Conservation (phyloP, 2,329 filamentous ascomycete genomes). For the Penicillium paneum region DNA sequence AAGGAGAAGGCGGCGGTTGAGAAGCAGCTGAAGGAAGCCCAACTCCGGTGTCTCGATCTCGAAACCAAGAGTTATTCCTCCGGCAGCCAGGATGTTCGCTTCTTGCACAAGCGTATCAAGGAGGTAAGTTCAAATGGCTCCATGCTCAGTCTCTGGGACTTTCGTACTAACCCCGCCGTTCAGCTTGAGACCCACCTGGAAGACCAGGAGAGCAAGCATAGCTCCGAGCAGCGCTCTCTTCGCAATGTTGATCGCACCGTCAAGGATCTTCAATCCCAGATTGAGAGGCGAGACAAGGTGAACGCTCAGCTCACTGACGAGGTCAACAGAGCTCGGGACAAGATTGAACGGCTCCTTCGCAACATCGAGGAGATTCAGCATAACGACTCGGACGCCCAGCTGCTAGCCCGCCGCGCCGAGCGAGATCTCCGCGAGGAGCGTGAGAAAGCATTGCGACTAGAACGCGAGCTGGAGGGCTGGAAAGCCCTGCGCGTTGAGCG, state of each 20-base stretch:
- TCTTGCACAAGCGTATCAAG: slow-evolving; percentile 89
- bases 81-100: slow-evolving; percentile 90
- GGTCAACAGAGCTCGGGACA: slow-evolving; percentile 79
- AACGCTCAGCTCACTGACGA: slow-evolving; percentile 79
- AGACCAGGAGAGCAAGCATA: slow-evolving; percentile 72
- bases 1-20: slow-evolving; percentile 88
- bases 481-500: slow-evolving; percentile 68
- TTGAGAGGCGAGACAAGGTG: slow-evolving; percentile 89
- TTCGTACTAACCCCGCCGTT: slow-evolving; percentile 19
- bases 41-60: slow-evolving; percentile 83
- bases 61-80: slow-evolving; percentile 97
- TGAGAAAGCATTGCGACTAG: slow-evolving; percentile 76
- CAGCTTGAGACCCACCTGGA: slow-evolving; percentile 87
- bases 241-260: slow-evolving; percentile 92
- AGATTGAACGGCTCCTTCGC: slow-evolving; percentile 80
- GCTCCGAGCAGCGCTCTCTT: slow-evolving; percentile 77
- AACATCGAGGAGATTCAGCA: slow-evolving; percentile 93
- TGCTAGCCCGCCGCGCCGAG: slow-evolving; percentile 80
- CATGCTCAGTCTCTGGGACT: background rate
- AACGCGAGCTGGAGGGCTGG: slow-evolving; percentile 81
- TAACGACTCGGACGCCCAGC: slow-evolving; percentile 75
- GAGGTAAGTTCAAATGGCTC: slow-evolving; percentile 62
- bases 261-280: slow-evolving; percentile 86
- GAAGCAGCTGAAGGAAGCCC: slow-evolving; percentile 84
- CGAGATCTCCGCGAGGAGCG: slow-evolving; percentile 84